phyloP scores from a whole-genome alignment of 2,329 filamentous ascomycete species.

The Myriangium duriaei region DNA sequence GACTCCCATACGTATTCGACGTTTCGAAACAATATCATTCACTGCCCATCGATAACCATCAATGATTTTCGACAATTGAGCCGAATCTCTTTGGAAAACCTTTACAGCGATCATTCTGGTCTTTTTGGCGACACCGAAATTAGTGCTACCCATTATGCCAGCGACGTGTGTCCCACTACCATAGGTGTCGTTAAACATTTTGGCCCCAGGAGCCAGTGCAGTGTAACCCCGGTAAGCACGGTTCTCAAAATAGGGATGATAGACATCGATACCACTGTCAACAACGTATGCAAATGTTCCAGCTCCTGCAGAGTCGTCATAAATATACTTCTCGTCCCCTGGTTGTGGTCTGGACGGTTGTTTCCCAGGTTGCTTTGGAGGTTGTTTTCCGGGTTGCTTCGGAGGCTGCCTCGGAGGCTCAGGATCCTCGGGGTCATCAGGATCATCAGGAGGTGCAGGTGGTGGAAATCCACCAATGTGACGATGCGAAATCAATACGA shows the following conservation, averaged over 20 bases:
- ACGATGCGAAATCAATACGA: slow-evolving; percentile 14
- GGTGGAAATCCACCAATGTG: too few relatives aligned
- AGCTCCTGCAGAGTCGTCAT: slow-evolving; percentile 11
- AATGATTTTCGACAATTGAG: slow-evolving; percentile 43
- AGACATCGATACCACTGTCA: slow-evolving; percentile 20
- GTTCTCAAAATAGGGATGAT: slow-evolving; percentile 23
- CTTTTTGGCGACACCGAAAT: slow-evolving; percentile 51
- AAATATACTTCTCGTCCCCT: slow-evolving; percentile 11
- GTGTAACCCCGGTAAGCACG: slow-evolving; percentile 25
- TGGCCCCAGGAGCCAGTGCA: slow-evolving; percentile 14
- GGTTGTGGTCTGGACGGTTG: too few relatives aligned
- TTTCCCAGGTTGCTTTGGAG: too few relatives aligned
- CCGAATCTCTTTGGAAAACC: slow-evolving; percentile 31
- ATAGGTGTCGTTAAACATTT: slow-evolving; percentile 38
- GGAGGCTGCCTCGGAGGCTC: too few relatives aligned
- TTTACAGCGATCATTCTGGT: slow-evolving; percentile 46
- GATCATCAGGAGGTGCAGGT: too few relatives aligned
- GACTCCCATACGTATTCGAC: slow-evolving; percentile 30
- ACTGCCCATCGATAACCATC: slow-evolving; percentile 45
- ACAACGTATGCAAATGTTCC: slow-evolving; percentile 32
- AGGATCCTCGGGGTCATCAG: too few relatives aligned
- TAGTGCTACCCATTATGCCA: slow-evolving; percentile 48
- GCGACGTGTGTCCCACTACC: slow-evolving; percentile 54
- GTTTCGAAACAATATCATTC: slow-evolving; percentile 19
- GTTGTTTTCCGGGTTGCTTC: too few relatives aligned